These are phyloP conservation scores for Ogataea chonburiensis DNA, from an alignment of 805 yeast genomes.

Conservation along the genomic window DNA sequence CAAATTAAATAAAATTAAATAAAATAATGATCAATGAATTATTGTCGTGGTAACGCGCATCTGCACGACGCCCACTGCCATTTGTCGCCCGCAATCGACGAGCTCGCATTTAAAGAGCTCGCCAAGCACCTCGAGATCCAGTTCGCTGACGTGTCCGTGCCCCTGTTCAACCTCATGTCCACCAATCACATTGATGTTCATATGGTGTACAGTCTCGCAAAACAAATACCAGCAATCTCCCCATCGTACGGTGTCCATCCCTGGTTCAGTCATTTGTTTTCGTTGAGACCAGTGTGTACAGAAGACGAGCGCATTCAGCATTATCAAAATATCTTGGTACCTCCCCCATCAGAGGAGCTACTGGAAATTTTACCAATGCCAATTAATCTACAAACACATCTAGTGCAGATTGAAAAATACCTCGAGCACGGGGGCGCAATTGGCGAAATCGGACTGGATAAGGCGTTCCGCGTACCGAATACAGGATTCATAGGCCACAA, in stretches of 20 bases:
- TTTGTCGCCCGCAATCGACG: slow-evolving; percentile 28
- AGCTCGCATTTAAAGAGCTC: slow-evolving; percentile 7
- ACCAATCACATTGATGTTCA: slow-evolving; percentile 42
- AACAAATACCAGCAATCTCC: slow-evolving; percentile 27
- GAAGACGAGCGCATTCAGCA: slow-evolving; percentile 46
- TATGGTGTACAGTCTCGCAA: slow-evolving; percentile 25
- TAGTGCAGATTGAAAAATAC: slow-evolving; percentile 34
- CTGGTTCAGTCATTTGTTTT: slow-evolving; percentile 77
- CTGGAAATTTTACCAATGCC: slow-evolving; percentile 63
- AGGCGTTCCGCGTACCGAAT: slow-evolving; percentile 63
- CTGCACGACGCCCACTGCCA: slow-evolving; percentile 43
- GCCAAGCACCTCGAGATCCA: slow-evolving; percentile 3
- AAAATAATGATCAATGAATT: slow-evolving; percentile 7
- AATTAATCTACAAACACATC: slow-evolving; percentile 37
- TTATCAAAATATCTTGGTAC: slow-evolving; percentile 52
- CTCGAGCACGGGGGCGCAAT: slow-evolving; percentile 42
- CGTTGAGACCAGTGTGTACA: slow-evolving; percentile 25
- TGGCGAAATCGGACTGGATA: slow-evolving; percentile 94
- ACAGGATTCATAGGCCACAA: slow-evolving; percentile 49
- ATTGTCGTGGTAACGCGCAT: slow-evolving; percentile 2
- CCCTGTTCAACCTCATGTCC: slow-evolving; percentile 44
- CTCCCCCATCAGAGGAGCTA: slow-evolving; percentile 37
- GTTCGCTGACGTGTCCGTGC: slow-evolving; percentile 2
- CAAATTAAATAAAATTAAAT: slow-evolving; percentile 4
- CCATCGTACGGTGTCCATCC: slow-evolving; percentile 84